phyloP scores from a whole-genome alignment of 768 basidiomycete species.

The Podaxis sp. region DNA sequence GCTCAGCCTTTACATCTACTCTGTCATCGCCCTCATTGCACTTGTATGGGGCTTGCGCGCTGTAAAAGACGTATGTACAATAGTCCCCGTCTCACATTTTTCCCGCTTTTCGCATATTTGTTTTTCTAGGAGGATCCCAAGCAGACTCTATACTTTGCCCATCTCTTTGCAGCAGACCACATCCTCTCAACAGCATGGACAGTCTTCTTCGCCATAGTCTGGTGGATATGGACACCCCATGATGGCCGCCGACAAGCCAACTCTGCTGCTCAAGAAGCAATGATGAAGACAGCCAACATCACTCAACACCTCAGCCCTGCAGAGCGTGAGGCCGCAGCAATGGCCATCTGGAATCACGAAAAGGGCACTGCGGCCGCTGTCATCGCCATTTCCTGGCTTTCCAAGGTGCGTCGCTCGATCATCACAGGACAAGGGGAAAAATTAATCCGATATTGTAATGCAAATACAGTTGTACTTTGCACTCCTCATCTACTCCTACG shows the following conservation, averaged over 20 bases:
- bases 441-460: neutral
- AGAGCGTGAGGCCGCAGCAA: conserved; percentile 71
- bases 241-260: conserved; percentile 81
- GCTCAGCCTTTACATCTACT: conserved; percentile 92
- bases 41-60: conserved; percentile 86
- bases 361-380: conserved; percentile 78
- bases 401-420: conserved; percentile 62
- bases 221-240: conserved; percentile 93
- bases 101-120: conserved; percentile 10
- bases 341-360: conserved; percentile 87
- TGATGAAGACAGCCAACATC: conserved; percentile 63
- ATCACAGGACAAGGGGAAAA: neutral
- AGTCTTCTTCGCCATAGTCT: conserved; percentile 83
- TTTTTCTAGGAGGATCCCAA: conserved; percentile 78
- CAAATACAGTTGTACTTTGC: conserved; percentile 82
- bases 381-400: conserved; percentile 80
- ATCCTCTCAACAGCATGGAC: conserved; percentile 89
- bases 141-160: conserved; percentile 84
- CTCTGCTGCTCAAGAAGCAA: conserved; percentile 84
- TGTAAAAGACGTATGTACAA: conserved; percentile 76
- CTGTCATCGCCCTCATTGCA: conserved; percentile 75
- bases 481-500: conserved; percentile 88
- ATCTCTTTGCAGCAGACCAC: conserved; percentile 91
- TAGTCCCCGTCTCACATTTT: conserved; percentile 3
- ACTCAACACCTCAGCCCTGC: conserved; percentile 57